A percentile compares a stretch with the other conserved stretches of the same genome.
These are phyloP conservation scores for Secale cereale DNA, from an alignment of 176 grass and related monocot species.

Conservation along the genomic window DNA sequence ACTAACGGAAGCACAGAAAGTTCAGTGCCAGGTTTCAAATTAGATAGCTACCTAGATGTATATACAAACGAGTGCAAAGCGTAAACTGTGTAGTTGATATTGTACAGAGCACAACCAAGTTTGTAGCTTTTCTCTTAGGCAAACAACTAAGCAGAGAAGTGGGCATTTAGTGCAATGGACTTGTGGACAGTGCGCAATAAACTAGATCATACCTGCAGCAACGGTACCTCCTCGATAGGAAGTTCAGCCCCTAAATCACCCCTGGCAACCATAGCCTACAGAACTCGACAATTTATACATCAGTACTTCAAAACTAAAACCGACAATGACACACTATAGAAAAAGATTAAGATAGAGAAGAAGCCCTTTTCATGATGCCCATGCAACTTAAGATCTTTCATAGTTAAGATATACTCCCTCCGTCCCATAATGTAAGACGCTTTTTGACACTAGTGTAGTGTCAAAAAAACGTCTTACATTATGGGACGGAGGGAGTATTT, in stretches of 20 bases:
- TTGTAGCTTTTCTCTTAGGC: neutral
- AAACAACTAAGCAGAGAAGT: constrained; percentile 7
- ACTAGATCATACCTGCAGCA: constrained; percentile 70
- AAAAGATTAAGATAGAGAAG: neutral
- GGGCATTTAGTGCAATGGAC: neutral
- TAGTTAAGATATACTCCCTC: neutral
- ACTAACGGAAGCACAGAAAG: constrained; percentile 7
- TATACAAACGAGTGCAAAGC: constrained; percentile 7
- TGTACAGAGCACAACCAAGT: neutral
- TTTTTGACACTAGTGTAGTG: no score
- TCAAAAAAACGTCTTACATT: no score
- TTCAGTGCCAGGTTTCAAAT: neutral
- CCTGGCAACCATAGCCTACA: constrained; percentile 99
- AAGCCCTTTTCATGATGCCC: constrained; percentile 17
- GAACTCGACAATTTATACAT: constrained; percentile 6
- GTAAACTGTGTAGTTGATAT: neutral
- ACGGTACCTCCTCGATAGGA: constrained; percentile 92
- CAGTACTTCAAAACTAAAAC: neutral
- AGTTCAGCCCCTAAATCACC: constrained; percentile 98
- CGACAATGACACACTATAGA: neutral
- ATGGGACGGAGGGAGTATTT: neutral
- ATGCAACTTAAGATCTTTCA: constrained; percentile 21
- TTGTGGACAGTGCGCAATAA: neutral
- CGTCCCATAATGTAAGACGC: no score
- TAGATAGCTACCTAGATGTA: constrained; percentile 2